Evolutionary conservation across 331 rosid species (phyloP), one percentile per base, ranked within the genome.

Genomic region (Erythrophleum ivorense): DNA sequence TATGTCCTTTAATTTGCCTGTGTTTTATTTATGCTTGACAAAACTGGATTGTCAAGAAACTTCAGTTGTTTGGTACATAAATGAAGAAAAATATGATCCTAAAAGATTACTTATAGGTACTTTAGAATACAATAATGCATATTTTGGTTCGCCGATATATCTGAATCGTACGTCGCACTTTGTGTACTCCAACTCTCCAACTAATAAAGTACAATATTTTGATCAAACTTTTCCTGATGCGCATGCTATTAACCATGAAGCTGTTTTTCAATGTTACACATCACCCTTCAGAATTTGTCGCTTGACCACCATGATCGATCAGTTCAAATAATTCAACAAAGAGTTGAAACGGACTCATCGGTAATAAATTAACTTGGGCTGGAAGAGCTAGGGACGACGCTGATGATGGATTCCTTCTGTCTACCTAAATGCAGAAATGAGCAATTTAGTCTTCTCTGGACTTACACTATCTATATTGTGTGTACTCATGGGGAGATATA

Each of bases 271-370:
- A 74, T 16, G 41, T 6, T 2, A 57, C 29, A 15, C 76, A 18
- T 78, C 82, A 55, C 15, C 48, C 58, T 78, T 81, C 81, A 84
- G 76, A 84, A 33, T 24, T 71, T 84, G 88, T 81, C 80, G 60
- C 65, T 80, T 60, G 68, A 83, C 34, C 67, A 73, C 24, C 34
- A 12, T n/a, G 57, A 60, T 81, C 31, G 9, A 76, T 48, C 57
- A 38, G 54, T 66, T 74, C 72, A 63, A 48, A 64, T 38, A 84
- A 84, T 86, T 84, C 90, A 87, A 78, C 84, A 3, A 14, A 21
- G 50, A 69, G 82, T 78, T 81, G 71, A 62, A 78, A 58, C 66
- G 86, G 86, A 78, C 81, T 75, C 84, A 71, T 78, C 84, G 64
- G 74, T 50, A 79, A 57, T 38, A 8, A 46, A 40, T 76, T 71